Percentiles rank a stretch among this genome's conserved stretches.
Evolutionary conservation across 306 rosid species (phyloP).

Genomic region (Quercus dentata): DNA sequence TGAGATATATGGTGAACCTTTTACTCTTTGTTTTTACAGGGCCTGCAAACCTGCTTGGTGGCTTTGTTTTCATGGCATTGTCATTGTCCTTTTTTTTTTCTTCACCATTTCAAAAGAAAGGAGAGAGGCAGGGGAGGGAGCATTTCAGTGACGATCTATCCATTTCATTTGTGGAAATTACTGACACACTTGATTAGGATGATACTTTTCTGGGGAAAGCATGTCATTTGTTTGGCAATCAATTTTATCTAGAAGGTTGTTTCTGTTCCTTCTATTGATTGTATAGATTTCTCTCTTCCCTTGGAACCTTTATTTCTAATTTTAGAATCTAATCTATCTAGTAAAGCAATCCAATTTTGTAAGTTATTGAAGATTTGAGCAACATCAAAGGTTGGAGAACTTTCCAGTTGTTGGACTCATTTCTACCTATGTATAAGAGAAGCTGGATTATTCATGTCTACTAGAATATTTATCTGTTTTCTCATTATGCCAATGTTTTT

Average conservation of each 20-base stretch:
- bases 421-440: no score
- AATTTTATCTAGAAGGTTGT: background rate
- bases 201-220: background rate
- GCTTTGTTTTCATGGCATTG: conserved; percentile 76
- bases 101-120: background rate
- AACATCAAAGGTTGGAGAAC: background rate
- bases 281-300: background rate
- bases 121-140: background rate
- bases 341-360: background rate
- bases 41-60: conserved; percentile 97
- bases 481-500: no score
- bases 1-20: conserved; percentile 19
- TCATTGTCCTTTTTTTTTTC: background rate
- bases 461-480: no score
- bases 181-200: background rate
- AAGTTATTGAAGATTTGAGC: background rate
- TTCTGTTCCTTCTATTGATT: background rate
- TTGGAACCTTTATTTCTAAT: background rate
- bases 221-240: background rate
- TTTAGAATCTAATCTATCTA: background rate
- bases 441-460: no score
- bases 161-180: background rate
- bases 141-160: background rate
- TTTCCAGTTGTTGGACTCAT: background rate
- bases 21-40: conserved; percentile 54